Conservation (phyloP, 257 asterid genomes). For the Linaria vulgaris region DNA sequence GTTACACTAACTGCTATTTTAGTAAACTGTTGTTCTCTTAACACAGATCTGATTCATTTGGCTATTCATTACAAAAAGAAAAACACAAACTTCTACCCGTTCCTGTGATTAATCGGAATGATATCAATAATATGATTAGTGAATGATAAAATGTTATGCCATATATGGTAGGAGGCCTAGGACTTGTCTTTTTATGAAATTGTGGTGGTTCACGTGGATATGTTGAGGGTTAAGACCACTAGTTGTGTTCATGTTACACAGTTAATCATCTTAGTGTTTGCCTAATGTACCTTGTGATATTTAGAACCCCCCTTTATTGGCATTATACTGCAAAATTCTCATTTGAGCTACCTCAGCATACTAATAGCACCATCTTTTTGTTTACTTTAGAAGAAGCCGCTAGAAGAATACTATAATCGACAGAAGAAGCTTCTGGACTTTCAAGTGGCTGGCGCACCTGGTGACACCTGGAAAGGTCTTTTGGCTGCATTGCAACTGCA, state of each 20-base stretch:
- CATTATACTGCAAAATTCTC: background rate
- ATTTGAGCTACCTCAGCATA: background rate
- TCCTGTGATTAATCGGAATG: background rate
- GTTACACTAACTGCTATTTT: background rate
- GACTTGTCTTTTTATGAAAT: background rate
- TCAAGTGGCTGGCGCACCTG: conserved; percentile 65
- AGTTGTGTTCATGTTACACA: background rate
- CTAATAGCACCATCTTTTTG: conserved; percentile 1
- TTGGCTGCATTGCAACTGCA: conserved; percentile 88
- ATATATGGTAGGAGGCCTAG: background rate
- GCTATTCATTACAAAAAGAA: too few species aligned
- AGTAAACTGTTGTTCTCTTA: background rate
- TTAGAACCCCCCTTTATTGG: background rate
- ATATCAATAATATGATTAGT: background rate
- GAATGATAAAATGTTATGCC: background rate
- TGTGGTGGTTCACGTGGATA: background rate
- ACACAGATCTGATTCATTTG: background rate
- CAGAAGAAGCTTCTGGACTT: conserved; percentile 83
- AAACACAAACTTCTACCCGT: background rate
- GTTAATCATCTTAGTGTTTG: background rate
- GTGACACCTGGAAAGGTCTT: conserved; percentile 83
- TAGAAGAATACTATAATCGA: conserved; percentile 80
- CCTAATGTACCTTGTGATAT: background rate
- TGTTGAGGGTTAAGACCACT: too few species aligned
- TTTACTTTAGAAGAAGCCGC: conserved; percentile 55